These are phyloP conservation scores for Solanum habrochaites DNA, from an alignment of 257 asterid genomes.

Conservation along the genomic window DNA sequence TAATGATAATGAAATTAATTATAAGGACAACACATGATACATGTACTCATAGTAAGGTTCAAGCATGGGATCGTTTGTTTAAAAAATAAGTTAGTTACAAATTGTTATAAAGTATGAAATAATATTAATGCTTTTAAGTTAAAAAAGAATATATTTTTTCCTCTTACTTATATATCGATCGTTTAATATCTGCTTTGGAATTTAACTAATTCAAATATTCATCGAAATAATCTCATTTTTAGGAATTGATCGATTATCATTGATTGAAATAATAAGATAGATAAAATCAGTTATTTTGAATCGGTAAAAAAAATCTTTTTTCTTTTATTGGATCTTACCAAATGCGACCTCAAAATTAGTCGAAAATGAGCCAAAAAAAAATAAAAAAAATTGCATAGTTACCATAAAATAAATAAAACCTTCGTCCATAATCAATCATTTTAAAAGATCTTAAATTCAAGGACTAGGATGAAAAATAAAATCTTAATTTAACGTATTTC, in stretches of 20 bases:
- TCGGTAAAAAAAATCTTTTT: not conserved
- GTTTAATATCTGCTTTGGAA: too few species aligned
- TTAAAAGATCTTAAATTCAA: not conserved
- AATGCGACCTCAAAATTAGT: not conserved
- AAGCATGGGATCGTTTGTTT: not conserved
- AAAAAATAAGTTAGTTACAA: not conserved
- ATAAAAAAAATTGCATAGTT: not conserved
- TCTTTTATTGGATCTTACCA: not conserved
- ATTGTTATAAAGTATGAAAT: not conserved
- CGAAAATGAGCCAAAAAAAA: too few species aligned
- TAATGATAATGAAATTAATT: not conserved
- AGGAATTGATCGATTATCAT: too few species aligned
- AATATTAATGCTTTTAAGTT: not conserved
- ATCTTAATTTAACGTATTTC: accelerated
- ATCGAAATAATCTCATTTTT: too few species aligned
- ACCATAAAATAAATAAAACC: not conserved
- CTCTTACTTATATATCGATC: too few species aligned
- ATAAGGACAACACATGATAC: not conserved
- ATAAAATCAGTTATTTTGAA: not conserved
- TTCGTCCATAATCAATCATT: not conserved
- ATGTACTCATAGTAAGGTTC: not conserved
- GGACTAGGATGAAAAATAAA: not conserved
- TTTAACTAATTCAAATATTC: too few species aligned
- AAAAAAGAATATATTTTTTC: not conserved
- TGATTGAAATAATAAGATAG: not conserved